Evolutionary conservation across 768 basidiomycete species (phyloP), one percentile per base, ranked within the genome.

Genomic region (Amanita fuliginea): DNA sequence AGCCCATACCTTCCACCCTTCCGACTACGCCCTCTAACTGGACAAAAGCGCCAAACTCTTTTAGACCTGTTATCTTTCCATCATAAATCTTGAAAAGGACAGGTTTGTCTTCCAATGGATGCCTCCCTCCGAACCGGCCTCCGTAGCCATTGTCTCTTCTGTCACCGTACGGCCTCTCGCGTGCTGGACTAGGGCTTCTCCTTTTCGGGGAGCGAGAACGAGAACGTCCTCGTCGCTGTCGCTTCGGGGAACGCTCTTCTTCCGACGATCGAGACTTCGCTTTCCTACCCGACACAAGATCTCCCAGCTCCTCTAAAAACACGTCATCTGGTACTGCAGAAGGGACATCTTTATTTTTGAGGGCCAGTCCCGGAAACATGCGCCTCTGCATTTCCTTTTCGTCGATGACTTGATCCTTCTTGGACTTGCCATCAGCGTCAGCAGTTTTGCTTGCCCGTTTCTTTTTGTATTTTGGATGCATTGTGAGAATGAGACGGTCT

Each of bases 401-500:
- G 33, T 71, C 70, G 39, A 78, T 34, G 43, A 59, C 65, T 7
- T 61, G 66, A 30, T 62, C 64, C 2, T 55, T 55, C 14, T 59
- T 62, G 7, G 56, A 49, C 42, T 70, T 68, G 33, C 67, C 71
- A 47, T 72, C 70, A 19, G 64, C 57, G 32, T 63, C 63, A 14
- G 59, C 48, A 19, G 64, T 60, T 24, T 72, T 68, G 37, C 67
- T 72, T 30, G 68, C 65, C 42, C 32, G 43, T 62, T 77, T 77
- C 64, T 88, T 88, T 73, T 90, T 96, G 72, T 97, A 86, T 59
- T 92, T 96, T 1, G 95, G 96, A 58, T 99, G 95, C 74, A 97
- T 80, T 51, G 78, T 88, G 48, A 96, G 77, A 57, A 99, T 90
- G 46, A 98, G 78, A 16, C 96, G 86, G 69, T 99, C 95, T 30